Base-by-base conservation (phyloP, 129 eudicot species). In the Artemisia annua region DNA sequence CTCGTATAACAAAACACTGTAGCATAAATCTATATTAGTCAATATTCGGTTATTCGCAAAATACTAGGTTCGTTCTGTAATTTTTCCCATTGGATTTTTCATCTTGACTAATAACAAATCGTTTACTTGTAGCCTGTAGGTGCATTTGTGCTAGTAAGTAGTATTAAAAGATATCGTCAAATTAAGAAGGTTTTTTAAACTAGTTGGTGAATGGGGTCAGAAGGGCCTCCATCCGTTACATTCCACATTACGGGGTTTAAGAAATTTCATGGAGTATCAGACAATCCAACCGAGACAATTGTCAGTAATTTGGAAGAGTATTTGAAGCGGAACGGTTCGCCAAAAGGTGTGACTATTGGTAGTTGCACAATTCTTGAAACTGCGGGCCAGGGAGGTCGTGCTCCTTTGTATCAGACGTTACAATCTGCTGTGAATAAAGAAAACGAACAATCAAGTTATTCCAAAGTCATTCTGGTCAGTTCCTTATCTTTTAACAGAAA, bases 241-340 rank as follows among this genome's bases (percentile, higher is more conserved):
- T 77, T 95, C 75, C 97, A 95, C 71, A 94, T 90, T 67, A 90
- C 99, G 0, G 99, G 99, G 52, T 95, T 95, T 73, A 95, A 95
- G 85, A 95, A 90, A 75, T 95, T 95, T 72, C 99, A 95, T 80
- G 99, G 99, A 61, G 99, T 95, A 67, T 85, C 99, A 52, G 99
- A 88, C 70, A 95, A 95, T 86, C 99, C 99, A 14, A 88, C 97
- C 6, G 99, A 95, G 85, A 88, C 82, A 20, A 94, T 94, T 66
- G 96, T 88, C 53, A 73, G 67, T 63, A 90, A 90, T 78, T 80
- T 95, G 49, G 75, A 81, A 67, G 88, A 88, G 32, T 83, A 84
- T 74, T 67, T 90, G 79, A 83, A 90, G 80, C 82, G 73, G 76
- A 88, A 81, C 66, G 94, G 99, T 22, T 64, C 81, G 62, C 88